These are phyloP conservation scores for Vitis amurensis DNA, from an alignment of 164 flowering plant genomes.

Conservation along the genomic window DNA sequence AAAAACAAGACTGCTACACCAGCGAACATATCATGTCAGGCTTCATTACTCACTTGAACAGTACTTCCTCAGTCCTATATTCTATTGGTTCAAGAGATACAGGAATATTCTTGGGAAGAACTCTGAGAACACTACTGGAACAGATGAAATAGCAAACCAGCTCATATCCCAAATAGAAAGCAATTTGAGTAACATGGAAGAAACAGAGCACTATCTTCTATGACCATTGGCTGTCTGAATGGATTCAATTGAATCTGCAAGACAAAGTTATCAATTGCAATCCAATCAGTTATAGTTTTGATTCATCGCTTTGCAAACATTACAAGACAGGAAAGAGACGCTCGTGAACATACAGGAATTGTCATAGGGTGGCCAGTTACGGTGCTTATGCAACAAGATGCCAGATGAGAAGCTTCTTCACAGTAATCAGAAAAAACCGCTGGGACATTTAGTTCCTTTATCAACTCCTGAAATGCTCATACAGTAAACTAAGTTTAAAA, in stretches of 20 bases:
- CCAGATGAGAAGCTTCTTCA: conserved; percentile 92
- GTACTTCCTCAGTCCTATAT: too few relatives aligned
- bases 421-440: conserved; percentile 91
- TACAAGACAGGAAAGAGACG: conserved; percentile 1
- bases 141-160: not conserved
- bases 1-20: too few relatives aligned
- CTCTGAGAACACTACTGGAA: too few relatives aligned
- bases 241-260: conserved; percentile 89
- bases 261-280: not conserved
- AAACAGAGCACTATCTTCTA: conserved; percentile 64
- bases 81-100: too few relatives aligned
- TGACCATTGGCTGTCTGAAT: conserved; percentile 84
- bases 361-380: conserved; percentile 41
- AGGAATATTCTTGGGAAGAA: too few relatives aligned
- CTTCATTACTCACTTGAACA: too few relatives aligned
- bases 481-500: not conserved
- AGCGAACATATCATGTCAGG: too few relatives aligned
- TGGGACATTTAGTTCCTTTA: conserved; percentile 59
- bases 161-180: conserved; percentile 75
- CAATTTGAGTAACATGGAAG: conserved; percentile 94
- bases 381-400: conserved; percentile 57
- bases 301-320: not conserved
- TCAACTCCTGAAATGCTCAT: conserved; percentile 54
- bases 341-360: conserved; percentile 50
- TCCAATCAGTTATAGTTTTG: not conserved